Percentiles rank a stretch among this genome's conserved stretches.
Conservation (phyloP, 495 filamentous ascomycete species). For the Tuber umbilicatum region DNA sequence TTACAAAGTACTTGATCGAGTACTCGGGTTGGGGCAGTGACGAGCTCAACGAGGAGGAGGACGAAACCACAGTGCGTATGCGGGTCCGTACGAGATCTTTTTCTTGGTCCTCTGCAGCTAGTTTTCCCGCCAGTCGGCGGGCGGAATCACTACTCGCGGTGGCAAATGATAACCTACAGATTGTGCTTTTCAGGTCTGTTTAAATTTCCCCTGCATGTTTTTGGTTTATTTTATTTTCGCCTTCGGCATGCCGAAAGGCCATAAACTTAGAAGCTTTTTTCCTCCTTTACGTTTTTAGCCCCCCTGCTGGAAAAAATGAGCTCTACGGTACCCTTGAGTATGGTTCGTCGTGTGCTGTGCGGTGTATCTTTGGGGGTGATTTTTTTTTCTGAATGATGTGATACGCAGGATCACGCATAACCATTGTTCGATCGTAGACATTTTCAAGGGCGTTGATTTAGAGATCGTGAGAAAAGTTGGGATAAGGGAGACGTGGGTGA, state of each 20-base stretch:
- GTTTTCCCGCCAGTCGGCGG: constrained; percentile 28
- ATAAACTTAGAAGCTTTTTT: neutral
- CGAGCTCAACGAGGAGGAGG: constrained; percentile 13
- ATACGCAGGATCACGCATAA: constrained; percentile 35
- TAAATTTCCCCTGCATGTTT: constrained; percentile 18
- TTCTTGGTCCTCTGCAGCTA: constrained; percentile 40
- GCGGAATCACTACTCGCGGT: constrained; percentile 43
- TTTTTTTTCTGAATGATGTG: constrained; percentile 2
- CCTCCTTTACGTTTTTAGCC: neutral
- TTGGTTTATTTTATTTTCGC: constrained; percentile 22
- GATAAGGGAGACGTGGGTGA: constrained; percentile 35
- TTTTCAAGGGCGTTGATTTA: constrained; percentile 29
- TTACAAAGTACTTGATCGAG: constrained; percentile 34
- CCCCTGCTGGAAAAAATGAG: neutral
- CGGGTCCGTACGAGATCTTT: constrained; percentile 42
- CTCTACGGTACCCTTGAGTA: neutral
- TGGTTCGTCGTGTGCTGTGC: neutral
- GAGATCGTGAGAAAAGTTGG: constrained; percentile 22
- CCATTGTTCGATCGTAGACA: constrained; percentile 36
- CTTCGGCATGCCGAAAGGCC: constrained; percentile 31
- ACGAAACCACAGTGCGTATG: constrained; percentile 32
- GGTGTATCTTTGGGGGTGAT: neutral
- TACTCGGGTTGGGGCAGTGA: constrained; percentile 30
- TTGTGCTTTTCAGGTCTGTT: constrained; percentile 42
- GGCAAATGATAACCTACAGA: constrained; percentile 47